Base-by-base conservation (phyloP, 2,329 filamentous ascomycete species). In the Fusarium sp. region DNA sequence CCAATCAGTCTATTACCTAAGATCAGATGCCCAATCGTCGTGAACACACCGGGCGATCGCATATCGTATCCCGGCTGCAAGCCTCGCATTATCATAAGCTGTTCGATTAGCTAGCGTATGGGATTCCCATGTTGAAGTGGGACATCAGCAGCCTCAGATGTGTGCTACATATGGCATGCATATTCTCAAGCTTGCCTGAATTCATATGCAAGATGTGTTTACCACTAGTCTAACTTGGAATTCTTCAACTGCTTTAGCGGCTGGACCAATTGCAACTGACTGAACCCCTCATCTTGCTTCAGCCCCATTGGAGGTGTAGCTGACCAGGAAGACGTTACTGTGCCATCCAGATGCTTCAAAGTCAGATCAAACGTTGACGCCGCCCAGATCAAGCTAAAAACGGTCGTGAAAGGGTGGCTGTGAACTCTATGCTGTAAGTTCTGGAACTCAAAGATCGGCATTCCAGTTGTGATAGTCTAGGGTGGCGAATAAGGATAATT, bases 221-320 rank as follows among this genome's bases (percentile, higher is more conserved):
- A 41, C 20, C 48, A 45, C 51, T 24, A 30, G 36, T 36, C 36
- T 42, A 50, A 26, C 44, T 52, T 67, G 30, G 34, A 51, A 55
- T 32, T 44, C 39, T 50, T 54, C 12, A 32, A 36, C 13, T 57
- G 38, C 36, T 30, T 74, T 38, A 15, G 13, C 42, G 15, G 17
- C 30, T 14, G 28, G 32, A 32, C 67, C 41, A 68, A 62, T 65
- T 56, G 30, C 28, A 36, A 26, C 47, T 32, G 30, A 28, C 26
- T 41, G 42, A 15, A 48, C 66, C 50, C 62, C 62, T 74, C 71
- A 45, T 61, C 58, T 32, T 55, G 41, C 47, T 45, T 52, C n/a
- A 48, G 32, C 54, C 41, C 41, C 57, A 55, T 63, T 41, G 34
- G 47, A 41, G 45, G 30, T 52, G 57, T 52, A 58, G 51, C 45